A percentile compares a stretch with the other conserved stretches of the same genome.
Evolutionary conservation across 2,329 filamentous ascomycete species (phyloP).

Genomic region (Daldinia eschscholtzii): DNA sequence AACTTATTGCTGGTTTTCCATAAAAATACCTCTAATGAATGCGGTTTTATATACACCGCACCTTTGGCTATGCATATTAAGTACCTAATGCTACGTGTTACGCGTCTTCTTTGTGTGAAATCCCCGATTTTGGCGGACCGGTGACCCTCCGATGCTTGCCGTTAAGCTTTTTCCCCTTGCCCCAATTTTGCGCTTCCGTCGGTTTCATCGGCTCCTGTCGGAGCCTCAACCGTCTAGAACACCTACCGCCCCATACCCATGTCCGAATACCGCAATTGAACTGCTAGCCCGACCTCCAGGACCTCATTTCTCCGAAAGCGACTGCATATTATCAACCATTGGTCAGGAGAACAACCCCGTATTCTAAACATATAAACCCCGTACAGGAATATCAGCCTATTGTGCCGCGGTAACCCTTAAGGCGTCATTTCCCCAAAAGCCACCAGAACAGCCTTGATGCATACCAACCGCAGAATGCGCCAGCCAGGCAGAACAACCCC

Average conservation of each 20-base stretch:
- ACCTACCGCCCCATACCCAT: conserved; percentile 23
- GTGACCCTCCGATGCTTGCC: conserved; percentile 37
- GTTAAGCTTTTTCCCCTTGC: neutral
- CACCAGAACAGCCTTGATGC: conserved; percentile 30
- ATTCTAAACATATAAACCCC: conserved; percentile 11
- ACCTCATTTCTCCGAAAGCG: conserved; percentile 16
- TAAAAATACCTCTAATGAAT: conserved; percentile 21
- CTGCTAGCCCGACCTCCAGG: conserved; percentile 12
- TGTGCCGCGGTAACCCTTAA: conserved; percentile 10
- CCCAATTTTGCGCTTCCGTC: conserved; percentile 38
- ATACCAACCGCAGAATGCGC: conserved; percentile 30
- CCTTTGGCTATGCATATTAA: conserved; percentile 25
- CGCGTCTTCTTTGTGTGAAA: conserved; percentile 14
- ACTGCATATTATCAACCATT: neutral
- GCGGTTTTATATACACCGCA: conserved; percentile 29
- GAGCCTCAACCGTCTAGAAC: conserved; percentile 37
- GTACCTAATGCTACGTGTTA: conserved; percentile 24
- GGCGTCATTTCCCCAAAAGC: conserved; percentile 23
- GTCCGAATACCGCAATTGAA: conserved; percentile 34
- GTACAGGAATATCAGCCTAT: conserved; percentile 31
- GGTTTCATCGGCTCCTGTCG: conserved; percentile 34
- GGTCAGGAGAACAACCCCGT: neutral
- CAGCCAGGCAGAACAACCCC: conserved; percentile 36
- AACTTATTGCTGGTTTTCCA: conserved; percentile 21
- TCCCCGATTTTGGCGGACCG: conserved; percentile 28